Evolutionary conservation across 1,284 basidiomycete genomes (phyloP), one percentile per base, ranked within the genome.

Genomic region (Schizophyllum amplum): DNA sequence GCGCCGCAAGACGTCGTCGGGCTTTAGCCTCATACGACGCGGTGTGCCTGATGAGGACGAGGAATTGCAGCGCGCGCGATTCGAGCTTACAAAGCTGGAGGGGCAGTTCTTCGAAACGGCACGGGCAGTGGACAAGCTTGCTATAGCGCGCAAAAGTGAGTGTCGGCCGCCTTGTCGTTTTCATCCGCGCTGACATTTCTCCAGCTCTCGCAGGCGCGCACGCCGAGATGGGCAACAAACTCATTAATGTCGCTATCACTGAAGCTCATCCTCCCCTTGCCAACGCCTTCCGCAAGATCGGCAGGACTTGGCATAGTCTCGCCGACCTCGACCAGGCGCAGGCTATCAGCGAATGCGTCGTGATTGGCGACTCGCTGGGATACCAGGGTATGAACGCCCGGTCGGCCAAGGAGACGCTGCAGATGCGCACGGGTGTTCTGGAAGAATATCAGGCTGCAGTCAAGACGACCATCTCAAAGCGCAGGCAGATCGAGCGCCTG

Each of bases 351-450:
- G 94, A 96, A 77, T 92, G 91, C 63, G 91, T 98, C 47, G 87
- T 96, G 47, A 72, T 98, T 23, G 92, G 92, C 22, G 94, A 98
- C 69, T 88, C 92, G 0, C 75, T 98, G 55, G 92, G 92, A 1
- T 98, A 98, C 69, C 93, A 97, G 72, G 90, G 92, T 17, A 78
- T 94, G 72, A 97, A 97, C 65, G 92, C 95, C n/a, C 82, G 88
- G 51, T 91, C 94, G 11, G 94, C 93, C 1, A 96, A 94, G 72
- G 94, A 97, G 67, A 94, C 94, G 0, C 72, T 97, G 11, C 79
- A 83, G 57, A 91, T 94, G 74, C 84, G 94, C 6, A 91, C 92
- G 0, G 81, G 84, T 17, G 90, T 96, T 7, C 73, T 97, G 58
- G 94, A 98, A 66, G 94, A 97, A 68, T 92, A 94, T 59, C 93